phyloP scores from a whole-genome alignment of 345 rosid genomes.

The Murraya koenigii region DNA sequence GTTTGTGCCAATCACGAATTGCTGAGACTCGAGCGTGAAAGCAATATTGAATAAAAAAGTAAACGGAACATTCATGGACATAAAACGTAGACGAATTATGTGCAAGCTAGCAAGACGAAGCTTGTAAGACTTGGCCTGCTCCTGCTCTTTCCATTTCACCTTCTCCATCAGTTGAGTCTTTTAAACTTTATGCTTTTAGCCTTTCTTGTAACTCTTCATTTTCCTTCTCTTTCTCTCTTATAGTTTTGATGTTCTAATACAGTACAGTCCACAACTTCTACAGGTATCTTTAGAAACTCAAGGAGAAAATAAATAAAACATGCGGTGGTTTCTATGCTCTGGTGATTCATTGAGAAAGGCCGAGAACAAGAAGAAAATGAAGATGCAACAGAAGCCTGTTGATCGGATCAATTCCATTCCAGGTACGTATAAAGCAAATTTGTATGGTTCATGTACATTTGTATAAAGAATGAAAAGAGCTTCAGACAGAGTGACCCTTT shows the following conservation, averaged over 20 bases:
- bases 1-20: conserved; percentile 17
- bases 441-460: not conserved
- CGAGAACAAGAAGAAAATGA: conserved; percentile 38
- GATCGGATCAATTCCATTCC: conserved; percentile 37
- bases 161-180: not conserved
- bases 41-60: not conserved
- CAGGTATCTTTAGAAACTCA: too few species aligned
- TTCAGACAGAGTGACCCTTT: not conserved
- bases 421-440: conserved; percentile 20
- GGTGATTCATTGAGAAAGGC: conserved; percentile 47
- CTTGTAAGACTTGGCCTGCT: not conserved
- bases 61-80: conserved; percentile 2
- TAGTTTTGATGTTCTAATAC: not conserved
- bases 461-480: not conserved
- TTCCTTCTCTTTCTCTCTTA: not conserved
- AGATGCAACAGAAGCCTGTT: conserved; percentile 30
- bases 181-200: not conserved
- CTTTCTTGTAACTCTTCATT: not conserved
- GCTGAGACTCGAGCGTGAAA: not conserved
- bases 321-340: conserved; percentile 79
- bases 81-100: not conserved
- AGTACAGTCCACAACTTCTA: not conserved
- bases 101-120: not conserved
- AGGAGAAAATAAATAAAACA: conserved; percentile 11
- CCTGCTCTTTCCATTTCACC: conserved; percentile 1